These are phyloP conservation scores for Penicillium macrosclerotiorum DNA, from an alignment of 495 filamentous ascomycete genomes.

Conservation along the genomic window DNA sequence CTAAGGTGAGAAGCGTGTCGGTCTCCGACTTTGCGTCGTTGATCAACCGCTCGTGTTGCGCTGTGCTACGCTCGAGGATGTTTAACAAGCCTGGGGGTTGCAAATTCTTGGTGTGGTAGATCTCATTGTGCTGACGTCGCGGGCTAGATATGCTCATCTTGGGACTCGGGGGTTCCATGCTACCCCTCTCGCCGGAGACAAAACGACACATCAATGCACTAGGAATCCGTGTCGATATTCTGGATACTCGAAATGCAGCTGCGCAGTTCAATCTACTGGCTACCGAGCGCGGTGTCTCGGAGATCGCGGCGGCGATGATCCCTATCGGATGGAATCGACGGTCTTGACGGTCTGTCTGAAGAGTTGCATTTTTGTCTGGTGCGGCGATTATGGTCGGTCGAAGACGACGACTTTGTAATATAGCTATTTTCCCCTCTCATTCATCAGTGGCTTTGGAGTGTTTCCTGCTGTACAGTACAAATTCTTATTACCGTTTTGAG, in stretches of 20 bases:
- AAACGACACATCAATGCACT: slow-evolving; percentile 68
- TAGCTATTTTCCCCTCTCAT: no score
- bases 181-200: slow-evolving; percentile 73
- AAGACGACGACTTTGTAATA: no score
- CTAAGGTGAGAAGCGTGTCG: no score
- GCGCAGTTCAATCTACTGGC: slow-evolving; percentile 86
- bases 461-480: no score
- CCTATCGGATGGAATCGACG: slow-evolving; percentile 76
- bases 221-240: slow-evolving; percentile 82
- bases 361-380: no score
- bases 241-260: slow-evolving; percentile 92
- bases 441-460: no score
- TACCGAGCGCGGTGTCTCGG: slow-evolving; percentile 73
- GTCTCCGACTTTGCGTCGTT: no score
- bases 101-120: not conserved
- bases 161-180: slow-evolving; percentile 72
- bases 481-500: no score
- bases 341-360: slow-evolving; percentile 9
- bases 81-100: no score
- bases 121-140: slow-evolving; percentile 22
- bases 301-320: slow-evolving; percentile 86
- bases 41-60: no score
- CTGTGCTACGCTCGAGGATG: not conserved
- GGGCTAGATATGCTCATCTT: slow-evolving; percentile 81
- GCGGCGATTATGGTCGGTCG: no score